Percentiles rank a stretch among this genome's conserved stretches.
Conservation (phyloP, 2,329 filamentous ascomycete genomes). For the Hymenotorrendiella dingleyae region DNA sequence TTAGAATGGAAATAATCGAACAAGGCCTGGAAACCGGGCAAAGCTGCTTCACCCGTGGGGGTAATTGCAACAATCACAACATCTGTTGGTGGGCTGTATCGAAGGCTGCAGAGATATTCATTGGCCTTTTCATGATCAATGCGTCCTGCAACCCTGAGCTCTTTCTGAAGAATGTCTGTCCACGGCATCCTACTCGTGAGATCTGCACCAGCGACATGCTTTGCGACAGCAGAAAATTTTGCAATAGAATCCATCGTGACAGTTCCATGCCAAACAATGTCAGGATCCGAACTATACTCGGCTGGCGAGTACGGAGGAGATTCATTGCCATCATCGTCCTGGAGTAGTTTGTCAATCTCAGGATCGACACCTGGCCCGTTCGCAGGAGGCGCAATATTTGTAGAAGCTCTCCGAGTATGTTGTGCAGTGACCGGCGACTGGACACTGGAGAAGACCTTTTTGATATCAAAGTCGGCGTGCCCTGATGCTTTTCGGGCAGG, state of each 20-base stretch:
- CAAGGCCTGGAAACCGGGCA: slow-evolving; percentile 64
- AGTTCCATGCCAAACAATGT: slow-evolving; percentile 71
- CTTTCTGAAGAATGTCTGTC: slow-evolving; percentile 67
- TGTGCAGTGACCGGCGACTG: slow-evolving; percentile 59
- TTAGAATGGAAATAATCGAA: slow-evolving; percentile 82
- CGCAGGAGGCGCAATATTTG: slow-evolving; percentile 32
- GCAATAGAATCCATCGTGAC: slow-evolving; percentile 73
- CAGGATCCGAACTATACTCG: slow-evolving; percentile 63
- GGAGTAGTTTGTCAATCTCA: slow-evolving; percentile 83
- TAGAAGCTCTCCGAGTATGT: slow-evolving; percentile 41
- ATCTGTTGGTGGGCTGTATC: slow-evolving; percentile 77
- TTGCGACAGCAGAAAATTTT: slow-evolving; percentile 70
- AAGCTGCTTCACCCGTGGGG: slow-evolving; percentile 54
- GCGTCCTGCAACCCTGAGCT: slow-evolving; percentile 67
- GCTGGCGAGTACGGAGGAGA: slow-evolving; percentile 80
- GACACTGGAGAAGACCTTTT: slow-evolving; percentile 78
- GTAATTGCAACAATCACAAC: slow-evolving; percentile 73
- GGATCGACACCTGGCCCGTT: slow-evolving; percentile 67
- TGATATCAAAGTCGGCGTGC: slow-evolving; percentile 64
- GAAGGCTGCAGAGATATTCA: slow-evolving; percentile 83
- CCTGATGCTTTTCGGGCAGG: slow-evolving; percentile 22
- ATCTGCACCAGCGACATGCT: slow-evolving; percentile 79
- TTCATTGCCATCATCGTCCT: slow-evolving; percentile 72
- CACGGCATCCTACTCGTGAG: slow-evolving; percentile 60
- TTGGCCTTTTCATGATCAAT: slow-evolving; percentile 79